A percentile compares a stretch with the other conserved stretches of the same genome.
phyloP scores from a whole-genome alignment of 2,329 filamentous ascomycete genomes.

The Exophiala oligosperma region DNA sequence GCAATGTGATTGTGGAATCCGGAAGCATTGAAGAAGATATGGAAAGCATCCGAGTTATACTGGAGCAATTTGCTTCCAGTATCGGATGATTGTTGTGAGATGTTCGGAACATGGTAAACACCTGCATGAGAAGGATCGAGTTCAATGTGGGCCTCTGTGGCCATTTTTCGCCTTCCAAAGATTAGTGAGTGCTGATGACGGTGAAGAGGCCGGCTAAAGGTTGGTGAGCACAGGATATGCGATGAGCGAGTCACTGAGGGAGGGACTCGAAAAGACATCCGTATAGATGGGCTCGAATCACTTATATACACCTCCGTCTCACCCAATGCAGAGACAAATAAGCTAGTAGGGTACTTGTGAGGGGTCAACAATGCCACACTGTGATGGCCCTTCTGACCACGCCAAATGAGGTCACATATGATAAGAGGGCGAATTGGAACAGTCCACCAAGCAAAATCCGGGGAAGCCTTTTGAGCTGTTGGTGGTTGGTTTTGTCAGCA shows the following conservation, averaged over 20 bases:
- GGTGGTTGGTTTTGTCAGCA: too few relatives aligned
- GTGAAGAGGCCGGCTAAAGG: background rate
- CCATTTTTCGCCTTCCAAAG: conserved; percentile 39
- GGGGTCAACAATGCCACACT: too few relatives aligned
- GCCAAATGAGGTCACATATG: conserved; percentile 9
- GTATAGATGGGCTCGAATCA: background rate
- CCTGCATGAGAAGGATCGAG: conserved; percentile 47
- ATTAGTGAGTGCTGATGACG: background rate
- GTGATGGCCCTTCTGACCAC: background rate
- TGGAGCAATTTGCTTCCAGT: conserved; percentile 70
- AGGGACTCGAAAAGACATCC: conserved; percentile 11
- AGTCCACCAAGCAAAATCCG: conserved; percentile 2
- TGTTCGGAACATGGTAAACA: conserved; percentile 46
- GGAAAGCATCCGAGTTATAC: conserved; percentile 68
- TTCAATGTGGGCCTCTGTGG: conserved; percentile 48
- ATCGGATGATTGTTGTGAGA: conserved; percentile 57
- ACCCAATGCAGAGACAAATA: background rate
- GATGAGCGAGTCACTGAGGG: background rate
- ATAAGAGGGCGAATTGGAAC: conserved; percentile 2
- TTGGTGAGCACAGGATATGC: background rate
- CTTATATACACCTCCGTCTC: too few relatives aligned
- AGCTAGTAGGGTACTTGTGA: background rate
- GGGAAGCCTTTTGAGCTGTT: background rate
- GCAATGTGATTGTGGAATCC: conserved; percentile 65
- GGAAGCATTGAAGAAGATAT: conserved; percentile 75